Percentiles rank a stretch among this genome's conserved stretches.
Evolutionary conservation across 192 early-diverging fungal genomes (phyloP).

Genomic region (Backusella macrospora): DNA sequence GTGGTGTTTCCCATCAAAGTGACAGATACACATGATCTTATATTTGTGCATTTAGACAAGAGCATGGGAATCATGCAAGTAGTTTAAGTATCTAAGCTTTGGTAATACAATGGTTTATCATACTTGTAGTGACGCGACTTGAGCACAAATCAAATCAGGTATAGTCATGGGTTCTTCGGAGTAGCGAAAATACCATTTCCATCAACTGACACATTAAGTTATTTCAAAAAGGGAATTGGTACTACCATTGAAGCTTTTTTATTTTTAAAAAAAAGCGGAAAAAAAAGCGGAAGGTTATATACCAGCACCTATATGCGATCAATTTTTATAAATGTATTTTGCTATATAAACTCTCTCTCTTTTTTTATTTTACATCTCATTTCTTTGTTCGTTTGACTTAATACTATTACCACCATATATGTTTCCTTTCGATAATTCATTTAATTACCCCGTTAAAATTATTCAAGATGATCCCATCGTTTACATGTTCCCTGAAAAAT

Average conservation of each 20-base stretch:
- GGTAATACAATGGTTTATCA: neutral
- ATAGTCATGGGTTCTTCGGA: neutral
- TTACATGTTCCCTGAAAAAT: neutral
- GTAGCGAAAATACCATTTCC: neutral
- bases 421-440: constrained; percentile 6
- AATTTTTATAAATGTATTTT: neutral
- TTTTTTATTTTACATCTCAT: neutral
- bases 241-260: neutral
- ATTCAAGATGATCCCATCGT: neutral
- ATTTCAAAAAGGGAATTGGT: constrained; percentile 1
- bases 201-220: constrained; percentile 2
- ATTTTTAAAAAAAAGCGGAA: neutral
- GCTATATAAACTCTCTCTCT: neutral
- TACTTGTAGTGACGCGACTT: neutral
- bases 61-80: neutral
- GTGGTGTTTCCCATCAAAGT: neutral
- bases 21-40: neutral
- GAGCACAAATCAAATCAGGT: neutral
- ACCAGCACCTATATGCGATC: neutral
- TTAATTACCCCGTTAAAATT: neutral
- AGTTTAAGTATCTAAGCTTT: neutral
- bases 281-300: neutral
- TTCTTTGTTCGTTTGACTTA: neutral
- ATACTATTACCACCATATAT: neutral
- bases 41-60: neutral